Percentiles rank a stretch among this genome's conserved stretches.
Evolutionary conservation across 163 green algal genomes (phyloP).

Genomic region (Coccomyxa subellipsoidea): DNA sequence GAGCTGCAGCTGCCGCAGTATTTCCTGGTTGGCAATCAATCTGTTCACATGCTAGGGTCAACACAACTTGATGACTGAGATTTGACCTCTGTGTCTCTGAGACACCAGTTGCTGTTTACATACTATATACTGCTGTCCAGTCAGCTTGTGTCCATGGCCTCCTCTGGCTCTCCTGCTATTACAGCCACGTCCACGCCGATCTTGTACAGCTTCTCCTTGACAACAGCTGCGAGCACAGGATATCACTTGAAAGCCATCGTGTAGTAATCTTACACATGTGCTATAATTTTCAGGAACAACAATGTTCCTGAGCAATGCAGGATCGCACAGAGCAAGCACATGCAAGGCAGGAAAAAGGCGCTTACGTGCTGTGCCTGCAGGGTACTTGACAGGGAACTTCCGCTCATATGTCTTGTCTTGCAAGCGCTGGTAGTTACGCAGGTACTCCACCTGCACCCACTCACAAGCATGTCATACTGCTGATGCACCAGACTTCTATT

Average conservation of each 20-base stretch:
- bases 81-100: too few relatives aligned
- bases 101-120: too few relatives aligned
- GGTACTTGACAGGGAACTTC: conserved; percentile 62
- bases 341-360: not conserved
- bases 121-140: too few relatives aligned
- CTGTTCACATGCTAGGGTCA: too few relatives aligned
- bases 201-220: conserved; percentile 39
- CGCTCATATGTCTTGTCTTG: conserved; percentile 65
- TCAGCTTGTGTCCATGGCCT: conserved; percentile 59
- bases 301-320: too few relatives aligned
- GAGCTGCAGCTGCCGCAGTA: too few relatives aligned
- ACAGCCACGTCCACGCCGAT: conserved; percentile 47
- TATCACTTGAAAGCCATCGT: not conserved
- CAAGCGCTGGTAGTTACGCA: conserved; percentile 89
- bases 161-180: conserved; percentile 46
- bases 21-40: too few relatives aligned
- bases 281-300: too few relatives aligned
- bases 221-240: conserved; percentile 46
- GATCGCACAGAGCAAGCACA: not conserved
- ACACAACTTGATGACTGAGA: too few relatives aligned
- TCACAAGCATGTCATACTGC: not conserved
- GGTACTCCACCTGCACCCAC: conserved; percentile 63
- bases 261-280: not conserved
- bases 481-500: too few relatives aligned
- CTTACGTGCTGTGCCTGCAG: conserved; percentile 62